phyloP scores from a whole-genome alignment of 164 flowering plant species.

The Cinnamomum micranthum region DNA sequence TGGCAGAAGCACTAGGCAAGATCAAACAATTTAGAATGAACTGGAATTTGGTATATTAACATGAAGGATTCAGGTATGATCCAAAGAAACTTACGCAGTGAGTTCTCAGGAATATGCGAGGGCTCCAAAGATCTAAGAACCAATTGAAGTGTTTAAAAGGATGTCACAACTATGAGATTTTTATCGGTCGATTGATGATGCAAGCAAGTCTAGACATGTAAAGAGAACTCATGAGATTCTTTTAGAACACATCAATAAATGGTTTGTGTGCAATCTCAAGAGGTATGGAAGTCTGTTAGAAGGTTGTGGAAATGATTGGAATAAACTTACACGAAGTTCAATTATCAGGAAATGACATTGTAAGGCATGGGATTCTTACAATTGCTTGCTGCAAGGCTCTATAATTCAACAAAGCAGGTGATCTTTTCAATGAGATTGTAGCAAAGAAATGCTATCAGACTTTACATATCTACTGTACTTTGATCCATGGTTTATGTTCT shows the following conservation, averaged over 20 bases:
- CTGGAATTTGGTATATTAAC: slow-evolving; percentile 48
- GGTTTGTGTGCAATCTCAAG: slow-evolving; percentile 23
- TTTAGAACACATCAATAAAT: slow-evolving; percentile 47
- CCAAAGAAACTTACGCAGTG: slow-evolving; percentile 57
- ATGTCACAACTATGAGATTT: slow-evolving; percentile 60
- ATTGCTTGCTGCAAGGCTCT: slow-evolving; percentile 16
- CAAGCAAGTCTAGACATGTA: slow-evolving; percentile 59
- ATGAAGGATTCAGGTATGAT: slow-evolving; percentile 54
- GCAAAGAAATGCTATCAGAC: slow-evolving; percentile 16
- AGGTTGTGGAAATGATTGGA: slow-evolving; percentile 68
- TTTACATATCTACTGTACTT: slow-evolving; percentile 40
- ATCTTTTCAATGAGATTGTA: slow-evolving; percentile 20
- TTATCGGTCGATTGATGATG: slow-evolving; percentile 55
- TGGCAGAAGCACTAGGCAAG: slow-evolving; percentile 75
- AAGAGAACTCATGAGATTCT: slow-evolving; percentile 56
- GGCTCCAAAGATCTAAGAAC: slow-evolving; percentile 62
- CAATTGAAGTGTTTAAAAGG: slow-evolving; percentile 56
- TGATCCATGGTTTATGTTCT: slow-evolving; percentile 74
- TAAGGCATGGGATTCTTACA: slow-evolving; percentile 26
- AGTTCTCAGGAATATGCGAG: slow-evolving; percentile 63
- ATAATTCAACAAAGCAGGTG: slow-evolving; percentile 20
- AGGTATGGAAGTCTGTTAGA: slow-evolving; percentile 53
- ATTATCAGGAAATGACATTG: slow-evolving; percentile 51
- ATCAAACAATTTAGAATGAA: slow-evolving; percentile 71
- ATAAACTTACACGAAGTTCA: slow-evolving; percentile 43